Conservation (phyloP, 2,329 filamentous ascomycete genomes). For the Plectosphaerella plurivora region DNA sequence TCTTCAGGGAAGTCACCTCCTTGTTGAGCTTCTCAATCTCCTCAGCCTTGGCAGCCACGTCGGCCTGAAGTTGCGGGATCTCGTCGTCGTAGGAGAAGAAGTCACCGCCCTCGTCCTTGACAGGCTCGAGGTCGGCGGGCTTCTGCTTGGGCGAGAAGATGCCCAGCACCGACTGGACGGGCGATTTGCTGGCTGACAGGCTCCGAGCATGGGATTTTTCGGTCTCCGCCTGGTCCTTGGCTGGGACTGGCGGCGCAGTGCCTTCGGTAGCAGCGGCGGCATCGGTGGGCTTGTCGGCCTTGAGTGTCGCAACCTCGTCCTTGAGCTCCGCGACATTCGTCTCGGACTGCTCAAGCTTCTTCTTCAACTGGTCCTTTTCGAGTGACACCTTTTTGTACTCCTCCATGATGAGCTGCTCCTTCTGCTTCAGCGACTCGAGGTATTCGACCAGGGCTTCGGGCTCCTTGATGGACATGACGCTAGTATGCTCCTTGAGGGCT, state of each 20-base stretch:
- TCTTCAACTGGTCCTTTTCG: slow-evolving; percentile 77
- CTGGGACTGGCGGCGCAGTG: slow-evolving; percentile 5
- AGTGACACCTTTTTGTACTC: slow-evolving; percentile 83
- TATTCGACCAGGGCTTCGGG: slow-evolving; percentile 84
- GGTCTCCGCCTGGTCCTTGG: slow-evolving; percentile 19
- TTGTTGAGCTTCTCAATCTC: slow-evolving; percentile 67
- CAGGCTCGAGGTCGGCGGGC: slow-evolving; percentile 24
- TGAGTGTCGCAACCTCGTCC: slow-evolving; percentile 51
- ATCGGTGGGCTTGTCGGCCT: slow-evolving; percentile 24
- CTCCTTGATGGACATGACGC: slow-evolving; percentile 82
- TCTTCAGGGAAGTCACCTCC: slow-evolving; percentile 64
- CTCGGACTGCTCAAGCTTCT: slow-evolving; percentile 65
- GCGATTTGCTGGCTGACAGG: slow-evolving; percentile 35
- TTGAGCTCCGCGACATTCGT: slow-evolving; percentile 57
- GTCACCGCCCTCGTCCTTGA: slow-evolving; percentile 51
- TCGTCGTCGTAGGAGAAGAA: slow-evolving; percentile 94
- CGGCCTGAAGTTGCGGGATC: slow-evolving; percentile 72
- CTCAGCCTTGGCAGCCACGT: slow-evolving; percentile 64
- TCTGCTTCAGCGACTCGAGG: slow-evolving; percentile 77
- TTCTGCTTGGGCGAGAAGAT: slow-evolving; percentile 46
- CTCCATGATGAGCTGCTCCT: slow-evolving; percentile 89
- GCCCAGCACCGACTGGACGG: slow-evolving; percentile 41
- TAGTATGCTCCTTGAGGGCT: slow-evolving; percentile 85
- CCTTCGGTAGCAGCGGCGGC: slow-evolving; percentile 14
- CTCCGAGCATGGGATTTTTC: slow-evolving; percentile 9